Percentiles rank a stretch among this genome's conserved stretches.
Conservation (phyloP, 2,329 filamentous ascomycete genomes). For the Trichophyton equinum region DNA sequence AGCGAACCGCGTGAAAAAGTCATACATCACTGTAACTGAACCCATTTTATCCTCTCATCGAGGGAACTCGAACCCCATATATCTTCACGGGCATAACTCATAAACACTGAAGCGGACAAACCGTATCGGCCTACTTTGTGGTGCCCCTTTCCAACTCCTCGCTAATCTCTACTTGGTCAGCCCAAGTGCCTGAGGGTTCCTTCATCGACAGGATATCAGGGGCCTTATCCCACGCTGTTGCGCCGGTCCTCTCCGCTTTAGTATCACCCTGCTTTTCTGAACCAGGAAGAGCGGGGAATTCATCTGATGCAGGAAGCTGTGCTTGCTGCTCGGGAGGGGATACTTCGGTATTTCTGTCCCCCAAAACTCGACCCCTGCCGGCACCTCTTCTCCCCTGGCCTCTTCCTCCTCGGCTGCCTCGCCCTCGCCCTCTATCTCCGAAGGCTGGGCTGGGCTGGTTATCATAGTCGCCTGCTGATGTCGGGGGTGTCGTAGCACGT, state of each 20-base stretch:
- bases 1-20: too few relatives aligned
- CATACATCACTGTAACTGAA: too few relatives aligned
- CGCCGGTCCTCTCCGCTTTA: not conserved
- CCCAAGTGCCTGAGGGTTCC: slow-evolving; percentile 4
- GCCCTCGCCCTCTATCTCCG: not conserved
- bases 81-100: not conserved
- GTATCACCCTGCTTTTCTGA: not conserved
- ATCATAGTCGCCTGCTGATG: not conserved
- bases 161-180: slow-evolving; percentile 1
- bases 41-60: not conserved
- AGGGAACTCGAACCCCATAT: not conserved
- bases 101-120: not conserved
- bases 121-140: not conserved
- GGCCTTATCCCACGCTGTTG: not conserved
- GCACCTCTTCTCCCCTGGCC: slow-evolving; percentile 22
- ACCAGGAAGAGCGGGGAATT: slow-evolving; percentile 1
- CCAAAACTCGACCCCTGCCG: not conserved
- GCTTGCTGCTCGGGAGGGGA: not conserved
- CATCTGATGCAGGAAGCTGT: not conserved
- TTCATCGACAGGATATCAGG: not conserved
- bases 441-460: not conserved
- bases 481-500: slow-evolving; percentile 12
- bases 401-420: slow-evolving; percentile 10
- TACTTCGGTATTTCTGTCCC: not conserved
- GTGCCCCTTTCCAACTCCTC: not conserved